Evolutionary conservation across 768 basidiomycete genomes (phyloP).

Genomic region (Lentinula edodes): DNA sequence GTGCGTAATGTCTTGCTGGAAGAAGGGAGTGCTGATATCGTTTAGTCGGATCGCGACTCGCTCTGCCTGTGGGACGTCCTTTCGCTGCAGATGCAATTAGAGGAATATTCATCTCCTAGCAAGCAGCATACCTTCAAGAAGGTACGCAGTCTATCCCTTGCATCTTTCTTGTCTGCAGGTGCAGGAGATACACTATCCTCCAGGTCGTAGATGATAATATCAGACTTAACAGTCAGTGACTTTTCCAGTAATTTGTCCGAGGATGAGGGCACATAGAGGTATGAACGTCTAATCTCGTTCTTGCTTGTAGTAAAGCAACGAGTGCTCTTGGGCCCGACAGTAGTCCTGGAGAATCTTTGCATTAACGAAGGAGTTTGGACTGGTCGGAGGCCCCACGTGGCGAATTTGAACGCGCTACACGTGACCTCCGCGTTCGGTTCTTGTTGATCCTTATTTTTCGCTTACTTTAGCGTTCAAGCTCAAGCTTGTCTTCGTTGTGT

Average conservation of each 20-base stretch:
- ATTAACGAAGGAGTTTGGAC: background rate
- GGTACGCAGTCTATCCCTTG: constrained; percentile 45
- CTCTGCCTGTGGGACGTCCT: constrained; percentile 34
- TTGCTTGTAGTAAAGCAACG: background rate
- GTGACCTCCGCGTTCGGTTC: background rate
- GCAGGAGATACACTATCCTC: constrained; percentile 81
- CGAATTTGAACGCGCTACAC: background rate
- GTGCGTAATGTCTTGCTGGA: constrained; percentile 55
- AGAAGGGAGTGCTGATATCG: constrained; percentile 59
- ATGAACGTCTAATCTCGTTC: constrained; percentile 41
- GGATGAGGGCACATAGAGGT: constrained; percentile 78
- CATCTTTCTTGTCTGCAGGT: constrained; percentile 52
- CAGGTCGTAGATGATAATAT: constrained; percentile 81
- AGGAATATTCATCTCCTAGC: background rate
- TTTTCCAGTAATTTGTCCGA: constrained; percentile 80
- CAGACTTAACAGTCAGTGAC: constrained; percentile 43
- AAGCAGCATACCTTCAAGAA: constrained; percentile 48
- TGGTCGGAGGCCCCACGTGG: background rate
- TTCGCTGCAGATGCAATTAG: constrained; percentile 12
- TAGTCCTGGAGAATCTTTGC: background rate
- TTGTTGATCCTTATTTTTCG: background rate
- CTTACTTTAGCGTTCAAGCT: background rate
- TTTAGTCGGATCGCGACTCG: constrained; percentile 73
- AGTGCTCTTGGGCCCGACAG: background rate
- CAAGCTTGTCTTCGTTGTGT: background rate